Evolutionary conservation across 2,329 filamentous ascomycete genomes (phyloP), one percentile per base, ranked within the genome.

Genomic region (Scedosporium aurantiacum): DNA sequence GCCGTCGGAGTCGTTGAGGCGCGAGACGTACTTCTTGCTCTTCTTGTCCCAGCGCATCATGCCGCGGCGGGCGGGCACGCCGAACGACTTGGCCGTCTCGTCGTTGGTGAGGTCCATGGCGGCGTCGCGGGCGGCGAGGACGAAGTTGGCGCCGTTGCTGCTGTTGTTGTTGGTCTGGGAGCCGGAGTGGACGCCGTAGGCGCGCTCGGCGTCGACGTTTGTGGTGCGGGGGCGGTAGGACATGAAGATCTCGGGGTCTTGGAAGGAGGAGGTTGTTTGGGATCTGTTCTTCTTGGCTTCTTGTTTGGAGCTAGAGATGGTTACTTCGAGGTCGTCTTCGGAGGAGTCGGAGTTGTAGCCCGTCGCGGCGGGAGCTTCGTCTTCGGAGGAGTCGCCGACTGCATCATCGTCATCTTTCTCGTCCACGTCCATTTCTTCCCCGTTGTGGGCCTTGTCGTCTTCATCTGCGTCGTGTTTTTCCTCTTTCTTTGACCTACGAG

Each of bases 1-100:
- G 45, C 94, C 94, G 75, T 99, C 95, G 67, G 96, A 90, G 75
- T 99, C 94, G 79, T 99, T 97, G 67, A 86, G 86, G 41, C 90
- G 85, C 12, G 90, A 81, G 41, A 99, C 93, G 76, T 97, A 99
- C 76, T 97, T 97, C 76, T 90, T 95, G 69, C 86, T 84, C 74
- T 96, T 96, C 78, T 95, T 93, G 78, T 99, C 94, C 94, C 94
- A 99, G 66, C 94, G 88, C 86, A 96, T 87, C 18, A 62, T 58
- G 45, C 62, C 61, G 66, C 86, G 83, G 67, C 86, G 88, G 56
- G 86, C 83, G 2, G 91, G 85, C 68, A 90, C 85, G 64, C 85
- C 91, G 72, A 97, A 95, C 1, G 84, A 82, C 70, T 90, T 89
- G 67, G 84, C 84, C 10, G 83, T 83, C 67, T 97, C 94, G 74